A percentile compares a stretch with the other conserved stretches of the same genome.
Conservation (phyloP, 2,329 filamentous ascomycete genomes). For the Phialophora verrucosa region DNA sequence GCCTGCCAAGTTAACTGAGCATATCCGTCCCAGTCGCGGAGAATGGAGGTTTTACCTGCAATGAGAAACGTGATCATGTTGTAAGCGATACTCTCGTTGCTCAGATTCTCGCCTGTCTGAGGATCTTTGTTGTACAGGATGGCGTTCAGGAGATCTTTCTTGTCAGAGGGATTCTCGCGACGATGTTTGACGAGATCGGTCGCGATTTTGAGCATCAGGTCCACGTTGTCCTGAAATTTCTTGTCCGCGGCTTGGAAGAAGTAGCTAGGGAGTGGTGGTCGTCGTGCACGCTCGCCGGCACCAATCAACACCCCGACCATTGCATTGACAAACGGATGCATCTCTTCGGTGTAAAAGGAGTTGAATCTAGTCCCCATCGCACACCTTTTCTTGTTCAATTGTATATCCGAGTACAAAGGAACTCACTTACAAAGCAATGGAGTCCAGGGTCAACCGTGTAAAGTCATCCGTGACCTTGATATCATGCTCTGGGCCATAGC, state of each 20-base stretch:
- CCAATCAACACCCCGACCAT: conserved; percentile 69
- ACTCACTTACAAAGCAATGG: conserved; percentile 60
- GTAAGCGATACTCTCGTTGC: conserved; percentile 66
- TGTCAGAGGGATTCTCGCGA: conserved; percentile 58
- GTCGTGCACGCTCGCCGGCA: conserved; percentile 56
- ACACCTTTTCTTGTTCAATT: conserved; percentile 49
- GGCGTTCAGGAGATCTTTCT: conserved; percentile 63
- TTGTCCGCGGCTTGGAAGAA: conserved; percentile 16
- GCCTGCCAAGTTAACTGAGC: conserved; percentile 43
- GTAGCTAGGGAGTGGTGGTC: conserved; percentile 53
- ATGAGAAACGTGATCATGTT: conserved; percentile 70
- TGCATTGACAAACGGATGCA: conserved; percentile 72
- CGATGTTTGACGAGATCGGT: conserved; percentile 62
- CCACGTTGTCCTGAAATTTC: conserved; percentile 28
- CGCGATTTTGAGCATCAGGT: conserved; percentile 29
- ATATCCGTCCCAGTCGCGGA: not conserved
- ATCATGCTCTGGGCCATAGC: conserved; percentile 58
- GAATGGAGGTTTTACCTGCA: conserved; percentile 35
- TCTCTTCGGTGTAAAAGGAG: conserved; percentile 69
- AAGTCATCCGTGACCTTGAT: conserved; percentile 72
- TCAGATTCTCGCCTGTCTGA: conserved; percentile 63
- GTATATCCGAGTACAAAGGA: not conserved
- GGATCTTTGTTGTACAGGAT: conserved; percentile 66
- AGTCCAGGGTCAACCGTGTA: conserved; percentile 72
- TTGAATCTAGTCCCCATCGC: conserved; percentile 75